Conservation (phyloP, 2,329 filamentous ascomycete genomes). For the Leptographium radiaticola region DNA sequence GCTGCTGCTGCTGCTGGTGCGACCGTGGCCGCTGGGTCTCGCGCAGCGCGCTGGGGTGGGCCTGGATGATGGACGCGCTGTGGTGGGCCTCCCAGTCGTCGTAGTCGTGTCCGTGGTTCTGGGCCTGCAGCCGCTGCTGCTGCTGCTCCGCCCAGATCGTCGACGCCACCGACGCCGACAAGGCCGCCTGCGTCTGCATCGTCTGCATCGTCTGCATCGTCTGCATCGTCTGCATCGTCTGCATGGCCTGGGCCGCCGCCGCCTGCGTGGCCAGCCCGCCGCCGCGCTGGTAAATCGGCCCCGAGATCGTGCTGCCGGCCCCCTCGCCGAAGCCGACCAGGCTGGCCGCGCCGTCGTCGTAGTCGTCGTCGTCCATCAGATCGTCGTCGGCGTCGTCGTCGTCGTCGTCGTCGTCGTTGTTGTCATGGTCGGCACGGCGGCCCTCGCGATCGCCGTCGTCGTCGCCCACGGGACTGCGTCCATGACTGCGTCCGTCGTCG, state of each 20-base stretch:
- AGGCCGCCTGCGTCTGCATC: constrained; percentile 14
- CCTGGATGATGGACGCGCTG: constrained; percentile 13
- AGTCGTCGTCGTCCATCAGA: constrained; percentile 46
- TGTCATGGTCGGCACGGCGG: constrained; percentile 41
- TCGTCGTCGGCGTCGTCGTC: constrained; percentile 67
- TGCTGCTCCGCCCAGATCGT: not conserved
- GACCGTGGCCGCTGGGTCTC: constrained; percentile 20
- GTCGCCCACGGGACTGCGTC: constrained; percentile 42
- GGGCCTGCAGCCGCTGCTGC: not conserved
- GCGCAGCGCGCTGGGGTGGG: constrained; percentile 23
- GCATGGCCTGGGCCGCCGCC: constrained; percentile 33
- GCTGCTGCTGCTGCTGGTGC: constrained; percentile 17
- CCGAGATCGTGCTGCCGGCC: constrained; percentile 71
- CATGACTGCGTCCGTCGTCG: constrained; percentile 52
- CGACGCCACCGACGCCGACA: not conserved
- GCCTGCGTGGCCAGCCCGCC: not conserved
- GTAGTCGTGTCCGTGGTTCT: constrained; percentile 17
- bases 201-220: constrained; percentile 37
- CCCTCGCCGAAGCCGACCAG: constrained; percentile 90
- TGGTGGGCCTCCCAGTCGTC: constrained; percentile 10
- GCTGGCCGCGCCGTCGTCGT: constrained; percentile 54
- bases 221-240: too few species aligned
- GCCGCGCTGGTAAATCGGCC: constrained; percentile 54
- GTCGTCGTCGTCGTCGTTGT: constrained; percentile 55
- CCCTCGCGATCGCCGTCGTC: constrained; percentile 10